A percentile compares a stretch with the other conserved stretches of the same genome.
Conservation (phyloP, 495 filamentous ascomycete genomes). For the Lepraria neglecta region DNA sequence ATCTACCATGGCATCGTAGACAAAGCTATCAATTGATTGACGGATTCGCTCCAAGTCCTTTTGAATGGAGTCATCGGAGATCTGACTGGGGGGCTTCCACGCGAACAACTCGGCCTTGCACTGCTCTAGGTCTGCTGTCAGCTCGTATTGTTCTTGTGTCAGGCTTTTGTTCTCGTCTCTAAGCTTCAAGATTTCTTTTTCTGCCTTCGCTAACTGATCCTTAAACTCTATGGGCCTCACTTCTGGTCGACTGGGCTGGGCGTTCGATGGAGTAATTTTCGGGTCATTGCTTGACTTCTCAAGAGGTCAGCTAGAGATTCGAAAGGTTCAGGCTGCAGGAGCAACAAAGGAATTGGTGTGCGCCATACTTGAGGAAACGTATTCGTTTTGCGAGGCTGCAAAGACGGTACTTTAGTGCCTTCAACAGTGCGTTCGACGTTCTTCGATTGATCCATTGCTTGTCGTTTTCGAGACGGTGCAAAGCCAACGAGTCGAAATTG, state of each 20-base stretch:
- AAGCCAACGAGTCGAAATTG: no score
- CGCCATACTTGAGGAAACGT: neutral
- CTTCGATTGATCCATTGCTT: neutral
- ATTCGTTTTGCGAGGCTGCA: neutral
- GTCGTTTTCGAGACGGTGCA: neutral
- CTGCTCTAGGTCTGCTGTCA: neutral
- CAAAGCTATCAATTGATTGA: conserved; percentile 9
- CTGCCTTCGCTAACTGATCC: conserved; percentile 22
- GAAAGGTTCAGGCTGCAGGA: neutral
- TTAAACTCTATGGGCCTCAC: no score
- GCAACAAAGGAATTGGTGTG: neutral
- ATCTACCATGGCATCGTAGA: neutral
- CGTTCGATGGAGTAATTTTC: neutral
- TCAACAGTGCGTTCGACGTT: neutral
- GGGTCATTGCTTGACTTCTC: neutral
- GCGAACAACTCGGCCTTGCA: neutral
- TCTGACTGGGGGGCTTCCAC: conserved; percentile 1
- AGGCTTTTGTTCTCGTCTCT: neutral
- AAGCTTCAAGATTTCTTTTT: neutral
- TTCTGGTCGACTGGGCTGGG: neutral
- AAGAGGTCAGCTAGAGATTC: neutral
- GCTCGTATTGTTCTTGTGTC: neutral
- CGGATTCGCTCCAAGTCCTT: conserved; percentile 2
- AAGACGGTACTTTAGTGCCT: neutral
- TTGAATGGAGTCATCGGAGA: conserved; percentile 8